Evolutionary conservation across 495 filamentous ascomycete species (phyloP), one percentile per base, ranked within the genome.

Genomic region (Thermothielavioides terrestris): DNA sequence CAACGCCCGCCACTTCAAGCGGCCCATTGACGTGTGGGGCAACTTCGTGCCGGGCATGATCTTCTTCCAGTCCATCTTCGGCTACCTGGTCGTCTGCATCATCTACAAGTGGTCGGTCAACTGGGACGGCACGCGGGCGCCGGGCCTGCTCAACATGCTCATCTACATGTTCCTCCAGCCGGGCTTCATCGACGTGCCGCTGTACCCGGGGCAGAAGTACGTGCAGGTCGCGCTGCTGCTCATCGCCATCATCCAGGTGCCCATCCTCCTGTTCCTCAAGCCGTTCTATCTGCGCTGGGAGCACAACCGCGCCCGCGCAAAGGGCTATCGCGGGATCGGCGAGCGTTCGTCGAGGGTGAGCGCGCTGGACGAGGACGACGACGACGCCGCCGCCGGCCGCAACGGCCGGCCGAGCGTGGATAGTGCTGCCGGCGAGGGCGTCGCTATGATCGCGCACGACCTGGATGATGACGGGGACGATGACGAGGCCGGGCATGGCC

Each of bases 111-210:
- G 92, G 92, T 82, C 79, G 17, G 76, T 95, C 32, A 84, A 97
- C 64, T 98, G 92, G 92, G 65, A 71, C 52, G 82, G 74, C 20
- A 72, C 73, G 49, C 71, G 76, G 25, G 87, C 94, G 3, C 92
- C 92, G 0, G 85, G 88, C 57, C 73, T 99, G 22, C 71, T 99
- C 50, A 99, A 99, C 77, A 95, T 96, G 89, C 76, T 99, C 56
- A 99, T 99, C 63, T 94, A 95, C 78, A 99, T 99, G 92, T 97
- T 99, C 74, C 72, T 99, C 43, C 79, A 81, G 45, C 92, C 92
- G 5, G 88, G 88, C 21, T 84, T 64, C 0, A 71, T 97, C 39
- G 79, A 84, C 46, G 57, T 64, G 27, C 76, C 71, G 43, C 76
- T 99, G 6, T 99, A 92, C 60, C 65, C 65, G 17, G 87, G 87